Evolutionary conservation across 164 flowering plant genomes (phyloP).

Genomic region (Litsea cubeba): DNA sequence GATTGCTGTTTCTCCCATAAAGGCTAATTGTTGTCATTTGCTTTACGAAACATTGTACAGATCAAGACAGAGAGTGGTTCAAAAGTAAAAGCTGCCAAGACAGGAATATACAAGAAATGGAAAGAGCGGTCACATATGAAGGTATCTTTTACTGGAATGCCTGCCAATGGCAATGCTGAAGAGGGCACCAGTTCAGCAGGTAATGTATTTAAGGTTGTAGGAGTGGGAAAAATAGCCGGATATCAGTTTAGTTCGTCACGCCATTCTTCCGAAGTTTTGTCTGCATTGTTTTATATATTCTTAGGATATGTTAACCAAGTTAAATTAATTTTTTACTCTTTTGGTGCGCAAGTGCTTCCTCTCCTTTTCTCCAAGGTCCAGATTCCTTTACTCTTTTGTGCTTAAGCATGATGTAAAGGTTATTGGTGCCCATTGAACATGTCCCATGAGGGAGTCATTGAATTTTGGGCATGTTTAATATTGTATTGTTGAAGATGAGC

Average conservation of each 20-base stretch:
- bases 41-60: conserved; percentile 24
- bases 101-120: conserved; percentile 95
- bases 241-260: too few relatives aligned
- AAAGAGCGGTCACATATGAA: conserved; percentile 65
- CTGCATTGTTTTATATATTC: not conserved
- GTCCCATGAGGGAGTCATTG: not conserved
- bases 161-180: conserved; percentile 34
- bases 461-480: not conserved
- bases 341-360: not conserved
- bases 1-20: not conserved
- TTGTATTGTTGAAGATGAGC: not conserved
- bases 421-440: not conserved
- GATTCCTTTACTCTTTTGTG: not conserved
- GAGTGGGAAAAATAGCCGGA: too few relatives aligned
- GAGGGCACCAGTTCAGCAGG: conserved; percentile 37
- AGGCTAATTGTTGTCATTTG: not conserved
- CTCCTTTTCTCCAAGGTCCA: not conserved
- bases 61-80: conserved; percentile 85
- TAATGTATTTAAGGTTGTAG: conserved; percentile 11
- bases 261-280: not conserved
- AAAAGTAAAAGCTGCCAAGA: conserved; percentile 60
- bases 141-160: conserved; percentile 47
- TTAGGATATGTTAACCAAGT: not conserved
- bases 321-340: not conserved
- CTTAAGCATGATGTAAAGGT: not conserved